Conservation (phyloP, 2,329 filamentous ascomycete genomes). For the Chalaropsis thielavioides region DNA sequence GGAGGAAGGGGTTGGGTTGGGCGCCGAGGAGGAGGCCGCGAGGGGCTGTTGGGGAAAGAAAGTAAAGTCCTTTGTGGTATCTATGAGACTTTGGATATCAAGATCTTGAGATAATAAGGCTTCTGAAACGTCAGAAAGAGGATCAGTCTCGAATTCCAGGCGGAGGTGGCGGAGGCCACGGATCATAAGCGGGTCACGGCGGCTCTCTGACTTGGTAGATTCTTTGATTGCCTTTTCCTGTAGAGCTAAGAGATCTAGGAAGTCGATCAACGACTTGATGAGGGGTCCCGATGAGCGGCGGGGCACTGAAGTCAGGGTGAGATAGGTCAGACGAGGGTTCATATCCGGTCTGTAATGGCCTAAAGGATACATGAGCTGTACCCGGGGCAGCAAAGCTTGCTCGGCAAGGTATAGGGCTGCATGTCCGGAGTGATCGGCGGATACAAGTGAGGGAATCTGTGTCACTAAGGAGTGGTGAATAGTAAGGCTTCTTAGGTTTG, state of each 20-base stretch:
- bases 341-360: constrained; percentile 38
- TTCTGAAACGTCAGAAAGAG: constrained; percentile 21
- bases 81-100: constrained; percentile 32
- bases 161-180: constrained; percentile 38
- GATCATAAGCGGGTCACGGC: constrained; percentile 31
- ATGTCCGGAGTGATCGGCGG: constrained; percentile 26
- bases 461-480: constrained; percentile 49
- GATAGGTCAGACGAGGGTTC: constrained; percentile 39
- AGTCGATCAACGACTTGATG: constrained; percentile 32
- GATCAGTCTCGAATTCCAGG: constrained; percentile 40
- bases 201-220: constrained; percentile 19
- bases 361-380: constrained; percentile 32
- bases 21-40: constrained; percentile 14
- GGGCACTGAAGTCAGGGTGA: constrained; percentile 42
- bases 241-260: constrained; percentile 32
- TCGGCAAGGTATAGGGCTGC: constrained; percentile 32
- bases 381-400: constrained; percentile 29
- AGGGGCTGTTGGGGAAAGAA: constrained; percentile 28
- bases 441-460: constrained; percentile 33
- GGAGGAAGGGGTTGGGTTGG: constrained; percentile 1
- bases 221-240: constrained; percentile 36
- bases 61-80: constrained; percentile 30
- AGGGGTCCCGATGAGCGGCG: constrained; percentile 38
- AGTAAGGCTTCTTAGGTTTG: constrained; percentile 37
- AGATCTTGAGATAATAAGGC: constrained; percentile 24